Conservation (phyloP, 495 filamentous ascomycete genomes). For the Aspergillus steynii region DNA sequence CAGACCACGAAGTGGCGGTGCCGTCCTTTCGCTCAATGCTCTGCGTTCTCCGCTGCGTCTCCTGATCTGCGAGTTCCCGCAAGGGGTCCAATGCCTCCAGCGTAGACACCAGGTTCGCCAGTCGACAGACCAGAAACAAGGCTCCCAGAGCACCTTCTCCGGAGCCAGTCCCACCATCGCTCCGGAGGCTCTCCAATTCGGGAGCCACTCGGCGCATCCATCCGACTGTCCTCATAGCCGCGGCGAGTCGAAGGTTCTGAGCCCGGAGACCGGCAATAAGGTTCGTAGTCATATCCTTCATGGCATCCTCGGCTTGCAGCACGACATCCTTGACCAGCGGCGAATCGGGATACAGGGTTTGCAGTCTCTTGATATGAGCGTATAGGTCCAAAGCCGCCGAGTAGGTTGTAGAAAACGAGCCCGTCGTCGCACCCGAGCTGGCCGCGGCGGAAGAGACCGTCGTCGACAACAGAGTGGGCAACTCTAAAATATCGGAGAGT, state of each 20-base stretch:
- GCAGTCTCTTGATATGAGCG: conserved; percentile 87
- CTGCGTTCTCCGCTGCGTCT: conserved; percentile 52
- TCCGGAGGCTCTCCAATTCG: conserved; percentile 60
- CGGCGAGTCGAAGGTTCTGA: conserved; percentile 82
- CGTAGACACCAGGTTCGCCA: conserved; percentile 75
- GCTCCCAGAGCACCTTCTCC: conserved; percentile 70
- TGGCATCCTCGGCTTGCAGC: conserved; percentile 78
- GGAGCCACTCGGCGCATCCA: conserved; percentile 88
- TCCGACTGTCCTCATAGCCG: conserved; percentile 86
- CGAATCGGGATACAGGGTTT: conserved; percentile 78
- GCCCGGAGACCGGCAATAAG: conserved; percentile 75
- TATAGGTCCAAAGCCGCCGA: conserved; percentile 89
- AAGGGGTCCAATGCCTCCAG: conserved; percentile 85
- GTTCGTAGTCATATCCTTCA: conserved; percentile 85
- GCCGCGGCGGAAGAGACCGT: conserved; percentile 64
- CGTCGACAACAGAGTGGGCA: conserved; percentile 81
- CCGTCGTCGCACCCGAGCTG: conserved; percentile 42
- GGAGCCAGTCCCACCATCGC: conserved; percentile 42
- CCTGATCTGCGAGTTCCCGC: conserved; percentile 85
- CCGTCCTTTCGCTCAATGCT: conserved; percentile 26
- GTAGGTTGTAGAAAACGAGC: conserved; percentile 69
- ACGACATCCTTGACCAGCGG: conserved; percentile 71
- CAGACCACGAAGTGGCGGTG: conserved; percentile 54
- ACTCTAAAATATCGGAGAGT: conserved; percentile 85
- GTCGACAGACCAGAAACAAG: conserved; percentile 82